These are phyloP conservation scores for Haplosporangium gracile DNA, from an alignment of 192 early-diverging fungal species.

Conservation along the genomic window DNA sequence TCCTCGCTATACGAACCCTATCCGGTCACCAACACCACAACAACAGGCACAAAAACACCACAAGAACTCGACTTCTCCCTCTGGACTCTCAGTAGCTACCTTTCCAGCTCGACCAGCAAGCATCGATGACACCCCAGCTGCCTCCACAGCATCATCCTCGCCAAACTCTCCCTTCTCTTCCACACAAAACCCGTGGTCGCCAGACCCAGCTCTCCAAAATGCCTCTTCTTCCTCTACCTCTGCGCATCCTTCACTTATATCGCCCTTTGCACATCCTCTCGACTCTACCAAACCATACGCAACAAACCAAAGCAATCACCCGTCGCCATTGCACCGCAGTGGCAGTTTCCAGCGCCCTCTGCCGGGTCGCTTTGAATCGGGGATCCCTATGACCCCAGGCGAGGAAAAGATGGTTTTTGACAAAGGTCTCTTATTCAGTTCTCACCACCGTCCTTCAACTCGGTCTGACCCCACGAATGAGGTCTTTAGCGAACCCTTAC, in stretches of 20 bases:
- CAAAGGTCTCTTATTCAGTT: slow-evolving; percentile 13
- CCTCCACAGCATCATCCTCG: slow-evolving; percentile 12
- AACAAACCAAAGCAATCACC: neutral
- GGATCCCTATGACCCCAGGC: slow-evolving; percentile 16
- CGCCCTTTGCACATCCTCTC: slow-evolving; percentile 31
- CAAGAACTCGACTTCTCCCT: neutral
- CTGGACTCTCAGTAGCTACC: neutral
- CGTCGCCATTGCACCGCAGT: neutral
- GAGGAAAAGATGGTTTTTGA: slow-evolving; percentile 41
- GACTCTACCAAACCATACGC: neutral
- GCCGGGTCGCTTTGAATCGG: neutral
- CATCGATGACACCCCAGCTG: slow-evolving; percentile 20
- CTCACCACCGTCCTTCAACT: slow-evolving; percentile 7
- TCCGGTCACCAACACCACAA: neutral
- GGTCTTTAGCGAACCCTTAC: slow-evolving; percentile 14
- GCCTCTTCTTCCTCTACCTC: neutral
- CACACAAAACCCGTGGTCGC: neutral
- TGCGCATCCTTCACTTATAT: neutral
- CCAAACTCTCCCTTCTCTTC: slow-evolving; percentile 8
- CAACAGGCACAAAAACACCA: neutral
- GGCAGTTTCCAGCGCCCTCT: neutral
- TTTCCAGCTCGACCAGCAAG: slow-evolving; percentile 1
- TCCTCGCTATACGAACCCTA: neutral
- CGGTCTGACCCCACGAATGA: slow-evolving; percentile 5
- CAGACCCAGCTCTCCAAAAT: slow-evolving; percentile 3